These are phyloP conservation scores for Blastosporella zonata DNA, from an alignment of 1,284 basidiomycete genomes.

Conservation along the genomic window DNA sequence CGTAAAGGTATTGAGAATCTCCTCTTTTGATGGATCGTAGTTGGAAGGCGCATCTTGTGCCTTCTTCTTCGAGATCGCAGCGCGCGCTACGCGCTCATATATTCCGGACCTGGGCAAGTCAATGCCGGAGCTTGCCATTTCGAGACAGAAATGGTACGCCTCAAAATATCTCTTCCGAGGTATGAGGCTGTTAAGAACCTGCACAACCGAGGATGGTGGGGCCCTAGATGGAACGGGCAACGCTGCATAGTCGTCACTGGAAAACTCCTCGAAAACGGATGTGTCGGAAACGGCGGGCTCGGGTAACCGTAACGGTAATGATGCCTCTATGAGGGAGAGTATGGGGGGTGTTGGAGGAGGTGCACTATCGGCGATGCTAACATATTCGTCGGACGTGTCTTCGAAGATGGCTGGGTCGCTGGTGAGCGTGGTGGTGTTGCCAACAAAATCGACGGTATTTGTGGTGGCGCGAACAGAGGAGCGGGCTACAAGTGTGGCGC, in stretches of 20 bases:
- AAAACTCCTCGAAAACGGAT: constrained; percentile 33
- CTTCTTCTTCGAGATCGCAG: constrained; percentile 14
- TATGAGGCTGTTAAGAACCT: constrained; percentile 25
- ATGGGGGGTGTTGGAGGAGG: constrained; percentile 20
- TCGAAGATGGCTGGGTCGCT: constrained; percentile 25
- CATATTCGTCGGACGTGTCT: constrained; percentile 28
- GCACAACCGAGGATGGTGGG: constrained; percentile 18
- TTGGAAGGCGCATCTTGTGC: neutral
- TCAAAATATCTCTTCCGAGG: constrained; percentile 23
- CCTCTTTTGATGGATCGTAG: constrained; percentile 12
- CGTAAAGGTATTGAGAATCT: constrained; percentile 20
- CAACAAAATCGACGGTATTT: constrained; percentile 1
- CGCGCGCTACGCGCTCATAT: constrained; percentile 27
- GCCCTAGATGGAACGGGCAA: constrained; percentile 1
- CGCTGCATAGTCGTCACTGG: constrained; percentile 21
- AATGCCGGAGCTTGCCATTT: constrained; percentile 28
- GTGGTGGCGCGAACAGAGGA: constrained; percentile 5
- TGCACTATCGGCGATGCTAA: constrained; percentile 14
- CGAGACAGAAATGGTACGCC: constrained; percentile 31
- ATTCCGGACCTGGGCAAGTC: constrained; percentile 26
- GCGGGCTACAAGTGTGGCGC: constrained; percentile 11
- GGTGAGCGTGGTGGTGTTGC: constrained; percentile 3
- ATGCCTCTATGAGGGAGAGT: constrained; percentile 25
- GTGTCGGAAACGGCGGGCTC: constrained; percentile 21
- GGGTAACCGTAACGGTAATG: constrained; percentile 29